Conservation (phyloP, 2,329 filamentous ascomycete genomes). For the Trichoderma sp. region DNA sequence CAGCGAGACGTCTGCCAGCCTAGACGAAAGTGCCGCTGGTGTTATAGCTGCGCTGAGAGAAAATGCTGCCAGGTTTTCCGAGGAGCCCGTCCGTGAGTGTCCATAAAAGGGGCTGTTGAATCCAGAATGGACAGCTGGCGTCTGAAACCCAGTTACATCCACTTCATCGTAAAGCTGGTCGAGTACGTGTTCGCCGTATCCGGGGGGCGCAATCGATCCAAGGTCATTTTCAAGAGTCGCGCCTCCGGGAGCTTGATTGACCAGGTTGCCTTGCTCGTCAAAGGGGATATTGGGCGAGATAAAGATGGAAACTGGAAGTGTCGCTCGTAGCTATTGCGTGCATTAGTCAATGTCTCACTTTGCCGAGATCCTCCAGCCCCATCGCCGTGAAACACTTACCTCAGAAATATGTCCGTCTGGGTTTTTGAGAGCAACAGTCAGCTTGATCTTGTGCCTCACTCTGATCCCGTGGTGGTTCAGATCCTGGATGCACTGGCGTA, state of each 20-base stretch:
- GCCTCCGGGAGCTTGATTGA: constrained; percentile 61
- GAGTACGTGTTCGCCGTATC: constrained; percentile 87
- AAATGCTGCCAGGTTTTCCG: constrained; percentile 72
- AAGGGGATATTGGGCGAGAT: constrained; percentile 93
- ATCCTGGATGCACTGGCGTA: constrained; percentile 86
- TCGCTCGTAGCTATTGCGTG: constrained; percentile 72
- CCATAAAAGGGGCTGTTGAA: constrained; percentile 78
- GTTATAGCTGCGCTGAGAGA: constrained; percentile 40
- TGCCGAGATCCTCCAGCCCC: not conserved
- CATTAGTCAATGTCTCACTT: constrained; percentile 25
- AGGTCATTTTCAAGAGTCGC: constrained; percentile 55
- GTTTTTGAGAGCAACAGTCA: constrained; percentile 89
- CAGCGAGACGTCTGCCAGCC: constrained; percentile 69
- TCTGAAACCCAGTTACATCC: constrained; percentile 79
- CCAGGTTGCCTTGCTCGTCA: constrained; percentile 82
- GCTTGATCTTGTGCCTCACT: constrained; percentile 87
- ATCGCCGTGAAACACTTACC: constrained; percentile 50
- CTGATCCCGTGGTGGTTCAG: constrained; percentile 89
- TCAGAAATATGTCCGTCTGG: constrained; percentile 94
- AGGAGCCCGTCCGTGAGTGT: constrained; percentile 73
- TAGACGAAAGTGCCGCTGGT: constrained; percentile 64
- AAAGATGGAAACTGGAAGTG: constrained; percentile 88
- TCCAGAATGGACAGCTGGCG: constrained; percentile 70
- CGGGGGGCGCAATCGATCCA: constrained; percentile 77
- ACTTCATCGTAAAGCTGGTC: constrained; percentile 91